Percentiles rank a stretch among this genome's conserved stretches.
phyloP scores from a whole-genome alignment of 352 stramenopile species.

The Phytophthora nicotianae region DNA sequence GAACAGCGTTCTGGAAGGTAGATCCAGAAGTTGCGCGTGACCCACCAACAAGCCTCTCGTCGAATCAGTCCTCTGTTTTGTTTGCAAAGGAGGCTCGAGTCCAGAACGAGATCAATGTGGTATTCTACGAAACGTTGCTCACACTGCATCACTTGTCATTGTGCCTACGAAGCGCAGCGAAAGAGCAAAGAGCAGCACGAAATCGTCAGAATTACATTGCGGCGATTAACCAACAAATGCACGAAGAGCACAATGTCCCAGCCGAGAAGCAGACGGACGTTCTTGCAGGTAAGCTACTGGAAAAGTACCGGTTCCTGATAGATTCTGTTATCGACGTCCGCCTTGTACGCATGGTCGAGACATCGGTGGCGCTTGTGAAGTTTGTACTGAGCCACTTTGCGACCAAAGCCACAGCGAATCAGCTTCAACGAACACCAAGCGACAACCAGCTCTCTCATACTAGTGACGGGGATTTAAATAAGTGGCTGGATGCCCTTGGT shows the following conservation, averaged over 20 bases:
- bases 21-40: conserved; percentile 26
- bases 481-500: conserved; percentile 19
- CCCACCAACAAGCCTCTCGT: conserved; percentile 32
- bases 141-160: conserved; percentile 69
- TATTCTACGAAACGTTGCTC: conserved; percentile 71
- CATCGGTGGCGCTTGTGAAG: conserved; percentile 62
- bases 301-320: conserved; percentile 75
- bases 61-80: conserved; percentile 40
- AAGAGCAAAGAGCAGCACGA: conserved; percentile 26
- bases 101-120: conserved; percentile 70
- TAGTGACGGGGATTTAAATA: conserved; percentile 19
- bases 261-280: conserved; percentile 37
- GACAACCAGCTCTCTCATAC: conserved; percentile 30
- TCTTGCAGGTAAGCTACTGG: conserved; percentile 52
- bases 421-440: conserved; percentile 6
- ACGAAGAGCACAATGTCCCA: conserved; percentile 27
- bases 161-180: conserved; percentile 43
- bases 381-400: conserved; percentile 59
- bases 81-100: conserved; percentile 65
- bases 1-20: conserved; percentile 53
- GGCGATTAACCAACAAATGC: conserved; percentile 25
- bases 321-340: conserved; percentile 69
- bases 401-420: conserved; percentile 15
- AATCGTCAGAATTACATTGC: conserved; percentile 33
- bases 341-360: conserved; percentile 57